A percentile compares a stretch with the other conserved stretches of the same genome.
phyloP scores from a whole-genome alignment of 2,329 filamentous ascomycete species.

The Aspergillus fischeri region DNA sequence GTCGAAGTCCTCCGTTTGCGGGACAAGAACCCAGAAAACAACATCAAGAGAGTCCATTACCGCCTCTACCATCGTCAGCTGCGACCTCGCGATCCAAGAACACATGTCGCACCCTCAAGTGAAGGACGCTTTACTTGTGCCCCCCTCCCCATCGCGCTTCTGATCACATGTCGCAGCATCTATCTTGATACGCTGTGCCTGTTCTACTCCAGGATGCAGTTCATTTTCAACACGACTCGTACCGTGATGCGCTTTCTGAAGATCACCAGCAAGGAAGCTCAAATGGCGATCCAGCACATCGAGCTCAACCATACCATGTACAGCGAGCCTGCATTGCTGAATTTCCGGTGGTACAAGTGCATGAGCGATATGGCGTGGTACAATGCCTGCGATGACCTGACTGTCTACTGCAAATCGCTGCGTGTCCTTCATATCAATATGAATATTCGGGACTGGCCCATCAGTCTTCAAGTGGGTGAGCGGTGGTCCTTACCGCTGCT shows the following conservation, averaged over 20 bases:
- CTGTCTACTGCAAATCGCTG: constrained; percentile 6
- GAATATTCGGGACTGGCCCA: constrained; percentile 17
- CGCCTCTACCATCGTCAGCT: constrained; percentile 55
- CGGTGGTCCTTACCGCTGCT: constrained; percentile 19
- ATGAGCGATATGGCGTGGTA: constrained; percentile 19
- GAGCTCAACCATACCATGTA: constrained; percentile 23
- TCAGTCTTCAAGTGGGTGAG: constrained; percentile 16
- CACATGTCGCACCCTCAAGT: neutral
- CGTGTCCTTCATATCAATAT: constrained; percentile 15
- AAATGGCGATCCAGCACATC: constrained; percentile 47
- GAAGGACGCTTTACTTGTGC: neutral
- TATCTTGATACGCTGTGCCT: constrained; percentile 61
- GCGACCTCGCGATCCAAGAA: constrained; percentile 18
- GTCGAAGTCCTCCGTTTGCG: constrained; percentile 28
- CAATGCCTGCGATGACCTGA: constrained; percentile 14
- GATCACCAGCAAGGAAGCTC: constrained; percentile 52
- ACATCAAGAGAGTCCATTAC: constrained; percentile 60
- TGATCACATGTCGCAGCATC: constrained; percentile 59
- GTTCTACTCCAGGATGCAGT: constrained; percentile 50
- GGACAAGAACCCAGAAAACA: constrained; percentile 55
- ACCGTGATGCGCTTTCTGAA: constrained; percentile 25
- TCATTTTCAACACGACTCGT: constrained; percentile 18
- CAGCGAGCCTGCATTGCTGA: constrained; percentile 17
- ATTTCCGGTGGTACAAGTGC: constrained; percentile 13
- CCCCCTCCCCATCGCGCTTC: constrained; percentile 46